Percentiles rank a stretch among this genome's conserved stretches.
Evolutionary conservation across 257 asterid genomes (phyloP).

Genomic region (Solanum piurae): DNA sequence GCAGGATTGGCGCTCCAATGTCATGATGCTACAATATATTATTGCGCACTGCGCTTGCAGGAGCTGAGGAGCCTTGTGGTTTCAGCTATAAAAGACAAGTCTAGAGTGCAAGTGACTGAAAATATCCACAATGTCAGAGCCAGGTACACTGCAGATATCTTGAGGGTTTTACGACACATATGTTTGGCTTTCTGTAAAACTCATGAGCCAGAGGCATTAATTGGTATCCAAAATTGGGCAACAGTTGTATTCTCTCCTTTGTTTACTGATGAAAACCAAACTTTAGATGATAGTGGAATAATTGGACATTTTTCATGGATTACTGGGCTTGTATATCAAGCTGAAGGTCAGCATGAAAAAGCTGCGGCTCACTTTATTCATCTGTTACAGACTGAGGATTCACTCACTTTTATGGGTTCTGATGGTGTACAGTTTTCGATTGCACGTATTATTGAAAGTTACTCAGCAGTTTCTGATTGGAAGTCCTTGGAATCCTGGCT

Average conservation of each 20-base stretch:
- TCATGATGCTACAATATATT: constrained; percentile 77
- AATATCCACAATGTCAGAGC: constrained; percentile 42
- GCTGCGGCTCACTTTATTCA: constrained; percentile 90
- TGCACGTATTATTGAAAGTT: constrained; percentile 79
- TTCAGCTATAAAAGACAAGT: constrained; percentile 52
- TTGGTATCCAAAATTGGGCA: constrained; percentile 90
- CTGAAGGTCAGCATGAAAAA: constrained; percentile 89
- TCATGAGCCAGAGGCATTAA: constrained; percentile 66
- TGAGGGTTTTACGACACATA: constrained; percentile 50
- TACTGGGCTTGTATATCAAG: constrained; percentile 84
- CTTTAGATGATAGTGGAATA: constrained; percentile 27
- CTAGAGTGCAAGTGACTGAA: constrained; percentile 58
- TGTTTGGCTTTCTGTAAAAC: constrained; percentile 73
- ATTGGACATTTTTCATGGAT: constrained; percentile 74
- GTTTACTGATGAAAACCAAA: constrained; percentile 51
- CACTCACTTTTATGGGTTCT: constrained; percentile 79
- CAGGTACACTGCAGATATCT: constrained; percentile 64
- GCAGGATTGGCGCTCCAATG: constrained; percentile 93
- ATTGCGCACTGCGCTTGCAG: constrained; percentile 63
- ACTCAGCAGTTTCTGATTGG: constrained; percentile 89
- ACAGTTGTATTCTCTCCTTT: constrained; percentile 54
- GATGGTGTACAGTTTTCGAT: constrained; percentile 82
- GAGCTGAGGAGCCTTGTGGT: constrained; percentile 55
- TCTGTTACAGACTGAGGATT: constrained; percentile 75
- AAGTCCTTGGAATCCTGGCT: constrained; percentile 93